A percentile compares a stretch with the other conserved stretches of the same genome.
These are phyloP conservation scores for Glarea lozoyensis DNA, from an alignment of 495 filamentous ascomycete genomes.

Conservation along the genomic window DNA sequence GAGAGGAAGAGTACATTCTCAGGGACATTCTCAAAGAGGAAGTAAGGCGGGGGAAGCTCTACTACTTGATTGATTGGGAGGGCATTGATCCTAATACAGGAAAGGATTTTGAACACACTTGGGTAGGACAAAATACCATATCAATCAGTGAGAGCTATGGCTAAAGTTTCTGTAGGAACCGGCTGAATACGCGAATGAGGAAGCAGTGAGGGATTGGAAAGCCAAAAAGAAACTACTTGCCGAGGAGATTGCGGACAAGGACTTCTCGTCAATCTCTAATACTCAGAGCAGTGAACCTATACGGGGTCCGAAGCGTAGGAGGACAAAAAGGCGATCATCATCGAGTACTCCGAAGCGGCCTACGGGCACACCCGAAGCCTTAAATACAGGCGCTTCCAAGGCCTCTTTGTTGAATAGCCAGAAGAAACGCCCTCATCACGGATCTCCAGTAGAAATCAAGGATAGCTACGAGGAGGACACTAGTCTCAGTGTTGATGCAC, in stretches of 20 bases:
- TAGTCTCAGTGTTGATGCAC: not conserved
- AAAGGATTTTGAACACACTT: slow-evolving; percentile 10
- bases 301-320: slow-evolving; percentile 10
- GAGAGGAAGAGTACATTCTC: not conserved
- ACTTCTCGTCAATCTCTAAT: too few species aligned
- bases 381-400: slow-evolving; percentile 8
- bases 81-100: slow-evolving; percentile 14
- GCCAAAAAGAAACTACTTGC: not conserved
- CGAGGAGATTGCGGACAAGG: too few species aligned
- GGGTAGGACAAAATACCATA: slow-evolving; percentile 11
- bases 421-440: not conserved
- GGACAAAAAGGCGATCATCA: not conserved
- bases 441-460: slow-evolving; percentile 12
- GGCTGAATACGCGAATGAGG: slow-evolving; percentile 2
- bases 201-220: slow-evolving; percentile 13
- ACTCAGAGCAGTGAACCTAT: slow-evolving; percentile 11
- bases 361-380: slow-evolving; percentile 7
- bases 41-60: not conserved
- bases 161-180: slow-evolving; percentile 11
- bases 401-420: not conserved
- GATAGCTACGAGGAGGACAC: slow-evolving; percentile 22
- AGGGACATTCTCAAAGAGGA: slow-evolving; percentile 13
- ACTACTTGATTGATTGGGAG: slow-evolving; percentile 18
- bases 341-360: slow-evolving; percentile 2
- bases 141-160: not conserved